Evolutionary conservation across 306 rosid species (phyloP).

Genomic region (Rosa multiflora): DNA sequence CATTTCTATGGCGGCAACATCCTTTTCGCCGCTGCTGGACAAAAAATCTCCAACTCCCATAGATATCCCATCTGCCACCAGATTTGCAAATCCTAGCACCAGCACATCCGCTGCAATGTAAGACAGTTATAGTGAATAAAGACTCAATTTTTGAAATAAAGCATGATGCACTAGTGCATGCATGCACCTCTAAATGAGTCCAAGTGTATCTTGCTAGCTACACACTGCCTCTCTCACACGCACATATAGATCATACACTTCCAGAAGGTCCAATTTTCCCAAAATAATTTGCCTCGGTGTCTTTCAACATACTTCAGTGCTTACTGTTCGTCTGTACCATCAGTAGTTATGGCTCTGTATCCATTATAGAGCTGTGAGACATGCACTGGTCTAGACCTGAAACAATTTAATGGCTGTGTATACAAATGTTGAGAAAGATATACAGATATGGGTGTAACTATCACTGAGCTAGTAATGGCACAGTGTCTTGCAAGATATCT

Average conservation of each 20-base stretch:
- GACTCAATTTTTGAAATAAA: background rate
- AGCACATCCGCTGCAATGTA: conserved; percentile 38
- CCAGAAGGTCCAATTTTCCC: background rate
- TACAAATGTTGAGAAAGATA: too few species aligned
- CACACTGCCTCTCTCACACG: too few species aligned
- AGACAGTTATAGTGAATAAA: background rate
- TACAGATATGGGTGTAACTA: too few species aligned
- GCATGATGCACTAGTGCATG: background rate
- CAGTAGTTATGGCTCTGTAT: background rate
- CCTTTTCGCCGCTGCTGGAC: conserved; percentile 48
- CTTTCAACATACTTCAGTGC: background rate
- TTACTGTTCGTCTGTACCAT: background rate
- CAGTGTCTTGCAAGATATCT: too few species aligned
- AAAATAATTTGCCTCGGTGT: background rate
- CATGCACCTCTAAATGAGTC: background rate
- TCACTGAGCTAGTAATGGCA: too few species aligned
- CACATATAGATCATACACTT: background rate
- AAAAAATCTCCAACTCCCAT: conserved; percentile 72
- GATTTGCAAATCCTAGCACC: conserved; percentile 68
- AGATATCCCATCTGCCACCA: conserved; percentile 73
- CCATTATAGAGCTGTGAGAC: background rate
- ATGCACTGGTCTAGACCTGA: background rate
- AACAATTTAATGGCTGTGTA: background rate
- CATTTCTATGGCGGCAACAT: conserved; percentile 39
- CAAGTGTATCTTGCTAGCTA: background rate